Base-by-base conservation (phyloP, 139 green algal genomes). In the Marvania coccoides region DNA sequence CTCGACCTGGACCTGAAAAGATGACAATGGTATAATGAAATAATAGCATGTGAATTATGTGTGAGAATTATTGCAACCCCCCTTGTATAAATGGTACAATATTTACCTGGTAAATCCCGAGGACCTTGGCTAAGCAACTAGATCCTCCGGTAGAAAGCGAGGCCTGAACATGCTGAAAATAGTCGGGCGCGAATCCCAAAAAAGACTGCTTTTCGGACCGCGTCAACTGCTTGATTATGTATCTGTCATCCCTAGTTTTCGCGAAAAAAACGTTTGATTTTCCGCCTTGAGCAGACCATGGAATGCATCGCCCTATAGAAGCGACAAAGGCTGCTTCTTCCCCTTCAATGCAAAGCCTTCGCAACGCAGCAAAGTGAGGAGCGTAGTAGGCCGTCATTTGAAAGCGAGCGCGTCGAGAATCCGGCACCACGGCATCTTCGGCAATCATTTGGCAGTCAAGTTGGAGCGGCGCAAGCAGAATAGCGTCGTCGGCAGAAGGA, bases 221-320 rank as follows among this genome's bases (percentile, higher is more conserved):
- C 14, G 71, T 83, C 69, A 93, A 63, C 54, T 82, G 75, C 79
- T 94, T 94, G 48, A 92, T 71, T 42, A 94, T 82, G 73, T 81
- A 92, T 2, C 80, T 74, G 58, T 95, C 85, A 76, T 96, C 87
- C 13, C 63, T 58, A 5, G 79, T 92, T 60, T 94, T 97, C 26
- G 91, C 93, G 80, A 99, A 99, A 76, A 93, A 98, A 2, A 88
- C 85, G 12, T 86, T 84, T 33, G 73, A 88, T 73, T 97, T 97
- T 63, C 94, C 94, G 7, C 93, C 94, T 15, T 78, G 69, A 7
- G 84, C 76, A 6, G 72, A 63, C 91, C 90, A 97, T 60, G 70
- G 65, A 64, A 31, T 40, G 61, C 82, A 97, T 53, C 87, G 79
- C 30, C 67, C 84, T n/a, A 98, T 69, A 54, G 82, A 90, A 14